Base-by-base conservation (phyloP, 2,329 filamentous ascomycete genomes). In the Colletotrichum tropicicola region DNA sequence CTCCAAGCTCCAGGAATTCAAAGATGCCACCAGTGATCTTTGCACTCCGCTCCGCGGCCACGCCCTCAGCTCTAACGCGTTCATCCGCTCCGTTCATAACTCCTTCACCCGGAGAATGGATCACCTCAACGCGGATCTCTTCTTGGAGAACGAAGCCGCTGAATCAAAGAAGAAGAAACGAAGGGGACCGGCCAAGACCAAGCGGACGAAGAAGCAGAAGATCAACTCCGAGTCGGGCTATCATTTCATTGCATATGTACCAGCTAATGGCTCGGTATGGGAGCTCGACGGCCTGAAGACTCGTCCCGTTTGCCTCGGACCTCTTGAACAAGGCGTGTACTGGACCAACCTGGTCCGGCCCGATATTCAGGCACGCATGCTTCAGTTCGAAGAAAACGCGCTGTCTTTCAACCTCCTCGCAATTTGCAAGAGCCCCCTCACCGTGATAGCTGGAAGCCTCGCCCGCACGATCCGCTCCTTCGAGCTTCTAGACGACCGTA, bases 241-340 rank as follows among this genome's bases (percentile, higher is more conserved):
- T 73, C 95, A 98, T 74, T 98, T 96, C 76, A 91, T 97, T 68
- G 94, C 94, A 6, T 97, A 95, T 73, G 89, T 98, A 28, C 92
- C 93, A 2, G 86, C 89, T 13, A 83, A 86, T n/a, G 89, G 87
- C 3, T 82, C 87, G 59, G 86, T 97, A 13, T 98, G 93, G 93
- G 92, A 94, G 74, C 87, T 98, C 5, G 95, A 98, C 76, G 95
- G 95, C 5, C 81, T 98, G 21, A 89, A 94, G 74, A 82, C 82
- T 43, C 87, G 89, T 68, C 95, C 93, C 3, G 85, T 88, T 32
- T 85, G 83, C 59, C 81, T 94, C 59, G 90, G 90, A 39, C 47
- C 58, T 19, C 48, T 59, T 28, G 60, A 69, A 77, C 80, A 78
- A 21, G 70, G 45, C 10, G 53, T 37, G 5, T 83, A 90, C 70